phyloP scores from a whole-genome alignment of 148 eudicot genomes.

The Persicaria tinctoria region DNA sequence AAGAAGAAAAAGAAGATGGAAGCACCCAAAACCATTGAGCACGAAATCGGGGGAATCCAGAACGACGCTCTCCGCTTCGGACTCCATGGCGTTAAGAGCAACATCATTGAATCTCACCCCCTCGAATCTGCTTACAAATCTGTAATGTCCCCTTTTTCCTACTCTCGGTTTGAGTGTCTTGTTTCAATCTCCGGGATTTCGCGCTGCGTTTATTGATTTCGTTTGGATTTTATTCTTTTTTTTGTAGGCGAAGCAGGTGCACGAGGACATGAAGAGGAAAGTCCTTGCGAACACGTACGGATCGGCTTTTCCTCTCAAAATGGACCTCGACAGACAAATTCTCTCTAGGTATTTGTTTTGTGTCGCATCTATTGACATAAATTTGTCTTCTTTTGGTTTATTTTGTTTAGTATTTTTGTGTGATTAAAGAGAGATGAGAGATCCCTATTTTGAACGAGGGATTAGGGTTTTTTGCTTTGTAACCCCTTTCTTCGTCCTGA shows the following conservation, averaged over 20 bases:
- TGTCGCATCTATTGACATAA: neutral
- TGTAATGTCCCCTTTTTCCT: constrained; percentile 21
- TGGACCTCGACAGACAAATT: constrained; percentile 80
- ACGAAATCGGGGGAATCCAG: constrained; percentile 56
- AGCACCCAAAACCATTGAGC: constrained; percentile 41
- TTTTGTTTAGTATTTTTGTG: neutral
- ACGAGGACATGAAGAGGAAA: constrained; percentile 51
- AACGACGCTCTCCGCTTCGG: constrained; percentile 77
- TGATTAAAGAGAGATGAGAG: neutral
- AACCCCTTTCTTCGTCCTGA: neutral
- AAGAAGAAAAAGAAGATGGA: constrained; percentile 24
- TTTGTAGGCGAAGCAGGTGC: constrained; percentile 19
- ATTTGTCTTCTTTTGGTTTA: neutral
- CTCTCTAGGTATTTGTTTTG: constrained; percentile 43
- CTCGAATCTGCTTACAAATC: constrained; percentile 56
- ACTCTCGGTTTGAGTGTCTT: neutral
- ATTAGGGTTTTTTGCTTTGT: neutral
- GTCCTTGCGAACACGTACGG: constrained; percentile 57
- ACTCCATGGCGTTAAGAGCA: constrained; percentile 70
- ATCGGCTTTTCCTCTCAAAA: constrained; percentile 70
- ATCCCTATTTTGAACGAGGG: neutral
- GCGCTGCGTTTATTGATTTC: neutral
- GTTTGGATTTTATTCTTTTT: neutral
- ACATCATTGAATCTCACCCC: constrained; percentile 73
- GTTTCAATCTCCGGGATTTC: neutral